Evolutionary conservation across 192 early-diverging fungal genomes (phyloP).

Genomic region (Podila minutissima): DNA sequence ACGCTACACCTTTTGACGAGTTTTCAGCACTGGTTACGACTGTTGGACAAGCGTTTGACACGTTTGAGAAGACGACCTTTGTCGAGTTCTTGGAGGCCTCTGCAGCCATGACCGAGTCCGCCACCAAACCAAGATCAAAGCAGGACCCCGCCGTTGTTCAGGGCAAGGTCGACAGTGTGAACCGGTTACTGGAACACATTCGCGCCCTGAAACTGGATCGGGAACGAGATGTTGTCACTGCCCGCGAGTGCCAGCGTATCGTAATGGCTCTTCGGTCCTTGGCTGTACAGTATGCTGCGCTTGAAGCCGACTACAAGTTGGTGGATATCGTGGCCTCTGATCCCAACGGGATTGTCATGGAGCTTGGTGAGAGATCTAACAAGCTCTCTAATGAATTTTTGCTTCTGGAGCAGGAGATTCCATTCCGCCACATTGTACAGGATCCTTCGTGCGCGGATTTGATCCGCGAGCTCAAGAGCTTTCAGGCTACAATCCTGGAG

Average conservation of each 20-base stretch:
- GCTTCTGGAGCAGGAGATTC: slow-evolving; percentile 21
- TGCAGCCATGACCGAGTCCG: background rate
- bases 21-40: slow-evolving; percentile 8
- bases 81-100: slow-evolving; percentile 5
- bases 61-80: slow-evolving; percentile 22
- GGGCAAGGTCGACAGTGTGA: slow-evolving; percentile 17
- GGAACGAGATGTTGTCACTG: slow-evolving; percentile 39
- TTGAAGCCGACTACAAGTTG: slow-evolving; percentile 4
- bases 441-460: slow-evolving; percentile 25
- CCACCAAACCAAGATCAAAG: slow-evolving; percentile 11
- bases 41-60: slow-evolving; percentile 22
- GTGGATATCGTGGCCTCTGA: slow-evolving; percentile 26
- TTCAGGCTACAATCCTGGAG: slow-evolving; percentile 16
- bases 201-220: slow-evolving; percentile 25
- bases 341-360: slow-evolving; percentile 11
- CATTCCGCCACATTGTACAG: slow-evolving; percentile 18
- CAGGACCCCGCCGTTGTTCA: slow-evolving; percentile 27
- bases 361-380: slow-evolving; percentile 10
- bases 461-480: slow-evolving; percentile 26
- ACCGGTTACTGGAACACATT: slow-evolving; percentile 25
- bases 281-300: background rate
- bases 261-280: background rate
- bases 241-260: slow-evolving; percentile 35
- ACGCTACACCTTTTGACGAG: slow-evolving; percentile 19
- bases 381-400: slow-evolving; percentile 25